Conservation (phyloP, 1,284 basidiomycete species). For the Ganoderma resinaceum region DNA sequence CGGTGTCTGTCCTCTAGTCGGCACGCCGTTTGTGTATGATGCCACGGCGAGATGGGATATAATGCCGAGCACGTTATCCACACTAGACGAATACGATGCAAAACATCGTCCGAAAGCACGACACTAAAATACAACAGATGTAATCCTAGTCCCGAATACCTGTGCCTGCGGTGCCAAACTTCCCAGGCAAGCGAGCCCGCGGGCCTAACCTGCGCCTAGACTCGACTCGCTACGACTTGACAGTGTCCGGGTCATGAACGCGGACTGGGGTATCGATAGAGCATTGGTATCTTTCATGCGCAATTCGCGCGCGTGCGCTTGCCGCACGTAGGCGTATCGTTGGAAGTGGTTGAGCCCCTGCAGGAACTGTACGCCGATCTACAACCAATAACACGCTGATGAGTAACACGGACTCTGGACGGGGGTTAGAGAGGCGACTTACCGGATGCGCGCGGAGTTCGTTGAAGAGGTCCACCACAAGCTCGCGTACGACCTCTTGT, state of each 20-base stretch:
- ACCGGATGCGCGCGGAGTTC: slow-evolving; percentile 81
- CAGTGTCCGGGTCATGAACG: slow-evolving; percentile 47
- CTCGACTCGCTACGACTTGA: slow-evolving; percentile 59
- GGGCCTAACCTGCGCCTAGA: slow-evolving; percentile 43
- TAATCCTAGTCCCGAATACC: neutral
- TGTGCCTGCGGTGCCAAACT: neutral
- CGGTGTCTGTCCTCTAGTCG: neutral
- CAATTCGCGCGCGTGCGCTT: slow-evolving; percentile 67
- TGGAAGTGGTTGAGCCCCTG: slow-evolving; percentile 92
- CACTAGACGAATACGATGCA: neutral
- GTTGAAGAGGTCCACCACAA: slow-evolving; percentile 85
- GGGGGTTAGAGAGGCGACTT: slow-evolving; percentile 39
- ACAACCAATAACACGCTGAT: slow-evolving; percentile 13
- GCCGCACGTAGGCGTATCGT: slow-evolving; percentile 83
- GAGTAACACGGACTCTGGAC: slow-evolving; percentile 5
- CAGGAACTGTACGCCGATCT: slow-evolving; percentile 89
- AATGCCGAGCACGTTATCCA: neutral
- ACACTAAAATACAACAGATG: neutral
- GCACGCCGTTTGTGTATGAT: neutral
- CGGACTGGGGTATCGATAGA: slow-evolving; percentile 42
- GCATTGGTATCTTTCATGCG: slow-evolving; percentile 48
- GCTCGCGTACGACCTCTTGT: slow-evolving; percentile 73
- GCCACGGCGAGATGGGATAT: neutral
- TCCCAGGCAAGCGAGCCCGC: neutral
- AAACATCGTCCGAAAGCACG: neutral